A percentile compares a stretch with the other conserved stretches of the same genome.
Conservation (phyloP, 805 yeast genomes). For the Candida adriatica region DNA sequence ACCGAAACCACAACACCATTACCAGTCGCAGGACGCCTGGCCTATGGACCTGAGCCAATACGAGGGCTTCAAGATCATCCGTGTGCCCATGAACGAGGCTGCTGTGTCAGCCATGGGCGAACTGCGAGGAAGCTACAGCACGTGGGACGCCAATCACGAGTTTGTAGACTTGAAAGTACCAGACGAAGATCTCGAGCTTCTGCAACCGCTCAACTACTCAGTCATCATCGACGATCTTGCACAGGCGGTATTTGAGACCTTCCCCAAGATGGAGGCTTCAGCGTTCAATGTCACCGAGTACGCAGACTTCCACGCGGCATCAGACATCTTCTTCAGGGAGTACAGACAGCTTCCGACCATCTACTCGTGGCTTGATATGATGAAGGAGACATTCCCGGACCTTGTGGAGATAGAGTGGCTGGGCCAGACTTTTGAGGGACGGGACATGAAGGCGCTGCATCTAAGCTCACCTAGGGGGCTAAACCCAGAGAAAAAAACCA, state of each 20-base stretch:
- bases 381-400: constrained; percentile 57
- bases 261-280: constrained; percentile 27
- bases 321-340: constrained; percentile 60
- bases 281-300: constrained; percentile 6
- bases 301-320: constrained; percentile 12
- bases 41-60: constrained; percentile 19
- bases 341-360: constrained; percentile 65
- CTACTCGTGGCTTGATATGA: constrained; percentile 61
- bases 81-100: constrained; percentile 8
- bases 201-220: constrained; percentile 8
- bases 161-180: constrained; percentile 40
- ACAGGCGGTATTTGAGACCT: constrained; percentile 48
- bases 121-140: constrained; percentile 18
- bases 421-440: constrained; percentile 72
- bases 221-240: constrained; percentile 51
- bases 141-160: constrained; percentile 44
- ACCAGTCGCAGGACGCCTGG: constrained; percentile 13
- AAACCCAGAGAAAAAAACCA: constrained; percentile 47
- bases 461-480: constrained; percentile 41
- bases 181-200: constrained; percentile 5
- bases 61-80: constrained; percentile 14
- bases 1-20: too few relatives aligned
- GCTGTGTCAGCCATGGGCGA: constrained; percentile 2
- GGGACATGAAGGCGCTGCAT: constrained; percentile 62
- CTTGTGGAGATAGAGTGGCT: constrained; percentile 56